A percentile compares a stretch with the other conserved stretches of the same genome.
phyloP scores from a whole-genome alignment of 2,329 filamentous ascomycete species.

The Fusarium robinianum region DNA sequence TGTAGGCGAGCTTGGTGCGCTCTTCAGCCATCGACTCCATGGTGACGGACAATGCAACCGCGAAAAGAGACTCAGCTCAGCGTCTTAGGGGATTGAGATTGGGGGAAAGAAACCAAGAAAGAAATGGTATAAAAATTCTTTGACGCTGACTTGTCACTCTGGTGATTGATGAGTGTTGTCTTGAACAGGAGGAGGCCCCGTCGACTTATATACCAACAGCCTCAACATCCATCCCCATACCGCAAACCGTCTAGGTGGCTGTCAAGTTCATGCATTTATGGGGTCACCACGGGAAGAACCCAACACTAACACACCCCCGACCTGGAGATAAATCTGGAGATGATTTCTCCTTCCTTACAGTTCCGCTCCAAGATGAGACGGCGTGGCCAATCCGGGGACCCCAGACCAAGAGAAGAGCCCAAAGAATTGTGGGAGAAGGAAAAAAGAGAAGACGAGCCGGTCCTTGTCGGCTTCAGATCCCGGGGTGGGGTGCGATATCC shows the following conservation, averaged over 20 bases:
- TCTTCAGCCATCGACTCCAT: conserved; percentile 25
- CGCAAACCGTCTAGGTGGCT: conserved; percentile 1
- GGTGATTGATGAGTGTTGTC: neutral
- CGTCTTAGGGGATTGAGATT: too few species aligned
- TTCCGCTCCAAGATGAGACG: too few species aligned
- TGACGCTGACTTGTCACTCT: too few species aligned
- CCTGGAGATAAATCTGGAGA: conserved; percentile 7
- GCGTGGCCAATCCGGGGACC: conserved; percentile 33
- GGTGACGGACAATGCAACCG: neutral
- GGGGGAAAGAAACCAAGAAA: neutral
- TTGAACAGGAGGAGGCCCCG: too few species aligned
- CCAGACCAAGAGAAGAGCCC: conserved; percentile 30
- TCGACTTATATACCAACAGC: conserved; percentile 8
- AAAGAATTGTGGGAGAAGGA: conserved; percentile 1
- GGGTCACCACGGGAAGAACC: too few species aligned
- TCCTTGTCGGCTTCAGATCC: conserved; percentile 17
- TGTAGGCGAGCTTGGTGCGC: conserved; percentile 29
- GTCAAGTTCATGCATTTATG: too few species aligned
- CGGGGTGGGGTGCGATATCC: conserved; percentile 18
- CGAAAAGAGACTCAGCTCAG: too few species aligned
- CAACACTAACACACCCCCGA: too few species aligned
- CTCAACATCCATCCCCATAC: neutral
- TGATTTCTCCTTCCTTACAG: too few species aligned
- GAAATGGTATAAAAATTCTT: neutral
- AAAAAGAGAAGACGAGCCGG: neutral